Evolutionary conservation across 2,329 filamentous ascomycete species (phyloP), one percentile per base, ranked within the genome.

Genomic region (Microcyclosporella mali): DNA sequence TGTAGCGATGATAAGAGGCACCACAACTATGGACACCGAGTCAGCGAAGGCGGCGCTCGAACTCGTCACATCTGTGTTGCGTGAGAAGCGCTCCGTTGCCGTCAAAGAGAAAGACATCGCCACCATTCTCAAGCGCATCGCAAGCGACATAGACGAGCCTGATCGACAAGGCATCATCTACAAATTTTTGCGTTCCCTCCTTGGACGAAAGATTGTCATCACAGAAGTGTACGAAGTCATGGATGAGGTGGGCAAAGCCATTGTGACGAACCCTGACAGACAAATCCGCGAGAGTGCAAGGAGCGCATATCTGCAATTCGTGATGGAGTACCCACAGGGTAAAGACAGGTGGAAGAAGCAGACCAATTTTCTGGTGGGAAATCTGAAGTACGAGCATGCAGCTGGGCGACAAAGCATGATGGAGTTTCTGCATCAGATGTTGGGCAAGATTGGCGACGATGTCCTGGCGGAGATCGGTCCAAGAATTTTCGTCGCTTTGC

Each of bases 251-350:
- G 87, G 88, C 35, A 82, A 79, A 3, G 84, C 95, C 63, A 97
- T 97, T 89, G 85, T 98, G 43, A 95, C 85, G 33, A 97, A 97
- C 60, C 87, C 95, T 50, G 89, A 94, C 55, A 84, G 85, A 55
- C 82, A 85, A 51, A 90, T 90, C 2, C 79, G 92, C 40, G 88
- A 95, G 62, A 73, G 94, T 29, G 89, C 90, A 11, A 78, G 92
- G 43, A 88, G 88, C 15, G 84, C 88, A 11, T 98, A 94, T 66
- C 84, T 95, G 64, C 88, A 95, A 54, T 98, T 98, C 68, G 71
- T 98, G 43, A 80, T 89, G 52, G 88, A 95, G 41, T 98, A 95
- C 59, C 90, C 92, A 0, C 92, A 97, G 63, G 88, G 85, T 57
- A 89, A 88, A 65, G 85, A 81, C 50, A 78, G 92, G 11, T 94